Conservation (phyloP, 164 flowering plant genomes). For the Aristolochia contorta region DNA sequence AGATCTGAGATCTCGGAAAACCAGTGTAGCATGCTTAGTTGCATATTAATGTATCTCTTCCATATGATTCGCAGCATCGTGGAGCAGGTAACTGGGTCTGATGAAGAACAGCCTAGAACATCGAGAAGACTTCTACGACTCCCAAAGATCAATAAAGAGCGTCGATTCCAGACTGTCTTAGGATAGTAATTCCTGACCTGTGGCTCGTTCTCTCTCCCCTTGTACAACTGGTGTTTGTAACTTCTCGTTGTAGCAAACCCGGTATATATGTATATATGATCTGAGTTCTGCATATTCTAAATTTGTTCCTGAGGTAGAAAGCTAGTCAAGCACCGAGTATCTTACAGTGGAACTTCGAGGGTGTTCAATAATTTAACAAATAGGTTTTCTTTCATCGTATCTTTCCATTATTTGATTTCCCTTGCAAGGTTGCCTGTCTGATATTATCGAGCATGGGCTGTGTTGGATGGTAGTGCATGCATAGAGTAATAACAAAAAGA, state of each 20-base stretch:
- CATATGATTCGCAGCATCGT: conserved; percentile 2
- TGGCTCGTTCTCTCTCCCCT: not conserved
- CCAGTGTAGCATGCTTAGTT: not conserved
- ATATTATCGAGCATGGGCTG: too few relatives aligned
- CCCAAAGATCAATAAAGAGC: not conserved
- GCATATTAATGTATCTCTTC: not conserved
- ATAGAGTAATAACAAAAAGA: too few relatives aligned
- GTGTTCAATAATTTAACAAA: too few relatives aligned
- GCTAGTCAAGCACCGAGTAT: too few relatives aligned
- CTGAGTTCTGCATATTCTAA: not conserved
- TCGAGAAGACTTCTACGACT: not conserved
- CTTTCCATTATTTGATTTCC: too few relatives aligned
- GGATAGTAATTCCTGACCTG: not conserved
- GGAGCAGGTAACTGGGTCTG: conserved; percentile 2
- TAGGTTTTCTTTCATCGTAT: too few relatives aligned
- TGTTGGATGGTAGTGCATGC: too few relatives aligned
- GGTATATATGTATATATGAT: conserved; percentile 2
- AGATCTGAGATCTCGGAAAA: not conserved
- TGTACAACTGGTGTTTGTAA: not conserved
- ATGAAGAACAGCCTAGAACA: not conserved
- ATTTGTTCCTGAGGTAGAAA: not conserved
- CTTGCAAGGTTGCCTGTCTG: too few relatives aligned
- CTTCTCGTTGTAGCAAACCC: not conserved
- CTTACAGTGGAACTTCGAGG: too few relatives aligned
- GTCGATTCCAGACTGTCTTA: not conserved